Percentiles rank a stretch among this genome's conserved stretches.
phyloP scores from a whole-genome alignment of 2,329 filamentous ascomycete genomes.

The Drechslera avenae region DNA sequence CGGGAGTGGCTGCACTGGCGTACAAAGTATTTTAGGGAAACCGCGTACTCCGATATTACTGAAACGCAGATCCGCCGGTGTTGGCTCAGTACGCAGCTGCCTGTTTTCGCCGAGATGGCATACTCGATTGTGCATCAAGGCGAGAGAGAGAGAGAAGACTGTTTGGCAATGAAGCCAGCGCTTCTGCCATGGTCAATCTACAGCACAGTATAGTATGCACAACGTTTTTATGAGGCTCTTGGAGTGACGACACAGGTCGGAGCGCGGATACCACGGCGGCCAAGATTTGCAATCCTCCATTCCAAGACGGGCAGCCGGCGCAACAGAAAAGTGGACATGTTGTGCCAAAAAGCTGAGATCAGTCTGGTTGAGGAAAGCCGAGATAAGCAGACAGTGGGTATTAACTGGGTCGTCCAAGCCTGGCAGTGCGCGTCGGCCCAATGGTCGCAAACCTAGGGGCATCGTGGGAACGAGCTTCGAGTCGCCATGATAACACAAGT shows the following conservation, averaged over 20 bases:
- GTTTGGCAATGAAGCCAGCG: too few relatives aligned
- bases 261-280: conserved; percentile 21
- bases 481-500: conserved; percentile 17
- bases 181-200: too few relatives aligned
- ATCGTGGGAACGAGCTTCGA: conserved; percentile 26
- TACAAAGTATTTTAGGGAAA: conserved; percentile 24
- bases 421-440: conserved; percentile 33
- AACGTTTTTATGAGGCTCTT: conserved; percentile 15
- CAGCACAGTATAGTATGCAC: not conserved
- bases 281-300: conserved; percentile 32
- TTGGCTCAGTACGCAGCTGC: conserved; percentile 12
- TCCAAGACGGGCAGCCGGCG: conserved; percentile 25
- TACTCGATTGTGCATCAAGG: too few relatives aligned
- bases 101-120: conserved; percentile 14
- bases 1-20: conserved; percentile 37
- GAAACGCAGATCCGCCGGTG: conserved; percentile 19
- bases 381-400: conserved; percentile 45
- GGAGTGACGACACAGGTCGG: conserved; percentile 30
- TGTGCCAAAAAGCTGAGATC: conserved; percentile 28
- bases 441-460: conserved; percentile 27
- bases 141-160: too few relatives aligned
- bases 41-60: conserved; percentile 17
- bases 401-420: conserved; percentile 38
- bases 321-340: conserved; percentile 40
- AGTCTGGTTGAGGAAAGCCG: conserved; percentile 36